Base-by-base conservation (phyloP, 495 filamentous ascomycete genomes). In the Clohesyomyces aquaticus region DNA sequence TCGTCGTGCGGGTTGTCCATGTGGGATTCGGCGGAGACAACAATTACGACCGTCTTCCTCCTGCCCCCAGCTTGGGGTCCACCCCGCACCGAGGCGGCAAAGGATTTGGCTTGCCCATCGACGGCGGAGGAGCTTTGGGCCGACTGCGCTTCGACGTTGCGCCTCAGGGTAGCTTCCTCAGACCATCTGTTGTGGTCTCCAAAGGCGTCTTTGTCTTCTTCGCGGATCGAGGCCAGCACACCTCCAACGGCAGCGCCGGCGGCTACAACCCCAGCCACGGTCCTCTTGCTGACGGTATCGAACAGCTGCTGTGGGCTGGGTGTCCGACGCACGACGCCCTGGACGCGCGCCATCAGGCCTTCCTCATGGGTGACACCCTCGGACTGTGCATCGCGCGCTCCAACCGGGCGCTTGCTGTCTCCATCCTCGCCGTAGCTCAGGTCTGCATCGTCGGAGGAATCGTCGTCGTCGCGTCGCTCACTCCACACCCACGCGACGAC, bases 401-500 rank as follows among this genome's bases (percentile, higher is more conserved):
- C 73, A 27, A 3, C 55, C 72, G 28, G 73, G 69, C 6, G 68
- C 65, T 73, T 73, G 65, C 47, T 26, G 38, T 66, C 48, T 19
- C 38, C 41, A 4, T 70, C 68, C 45, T 71, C 68, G 55, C 68
- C 68, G 61, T 72, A 72, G 64, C 64, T 68, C 28, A 72, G 61
- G 48, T 72, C 55, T 3, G 52, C 68, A 43, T 72, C 70, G 48
- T 72, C 69, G 22, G 53, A 61, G 48, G 87, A 86, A 49, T 89
- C 84, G 19, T 91, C 88, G 67, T 88, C 80, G 59, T 87, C 87
- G 59, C 77, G 83, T 72, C 90, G 86, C 77, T 94, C 90, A 76
- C 88, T 93, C 92, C 91, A 96, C 27, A 93, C 84, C 93, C 93
- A 97, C 22, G 92, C 91, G 25, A 86, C 92, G 53, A 94, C 78